phyloP scores from a whole-genome alignment of 495 filamentous ascomycete species.

The Copromyces sp. region DNA sequence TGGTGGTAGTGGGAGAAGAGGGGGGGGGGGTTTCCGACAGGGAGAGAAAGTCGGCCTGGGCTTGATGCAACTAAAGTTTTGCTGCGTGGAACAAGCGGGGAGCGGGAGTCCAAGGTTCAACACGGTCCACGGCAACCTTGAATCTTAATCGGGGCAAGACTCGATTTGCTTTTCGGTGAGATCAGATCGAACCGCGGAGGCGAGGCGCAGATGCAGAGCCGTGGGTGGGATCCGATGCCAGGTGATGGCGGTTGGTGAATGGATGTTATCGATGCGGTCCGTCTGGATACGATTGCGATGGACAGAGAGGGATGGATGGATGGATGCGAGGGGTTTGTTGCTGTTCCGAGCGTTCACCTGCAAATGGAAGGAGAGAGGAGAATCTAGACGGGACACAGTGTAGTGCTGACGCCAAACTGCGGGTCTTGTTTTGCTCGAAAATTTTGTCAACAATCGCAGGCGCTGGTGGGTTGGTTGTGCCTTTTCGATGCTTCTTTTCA shows the following conservation, averaged over 20 bases:
- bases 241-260: neutral
- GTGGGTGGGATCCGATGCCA: neutral
- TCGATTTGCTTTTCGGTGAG: neutral
- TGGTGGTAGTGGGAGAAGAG: slow-evolving; percentile 12
- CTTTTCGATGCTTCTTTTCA: neutral
- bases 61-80: slow-evolving; percentile 25
- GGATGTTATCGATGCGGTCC: neutral
- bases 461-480: slow-evolving; percentile 3
- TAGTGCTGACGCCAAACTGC: neutral
- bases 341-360: neutral
- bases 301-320: neutral
- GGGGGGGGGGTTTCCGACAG: slow-evolving; percentile 19
- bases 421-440: slow-evolving; percentile 13
- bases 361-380: neutral
- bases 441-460: slow-evolving; percentile 27
- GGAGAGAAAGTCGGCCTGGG: slow-evolving; percentile 16
- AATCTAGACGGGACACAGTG: neutral
- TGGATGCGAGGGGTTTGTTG: neutral
- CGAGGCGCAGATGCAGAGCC: neutral
- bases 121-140: slow-evolving; percentile 2
- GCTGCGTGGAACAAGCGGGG: slow-evolving; percentile 27
- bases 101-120: slow-evolving; percentile 17
- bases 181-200: neutral
- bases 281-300: neutral
- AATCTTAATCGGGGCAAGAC: neutral